Base-by-base conservation (phyloP, 225 moss, liverwort and hornwort genomes). In the Lunularia cruciata region DNA sequence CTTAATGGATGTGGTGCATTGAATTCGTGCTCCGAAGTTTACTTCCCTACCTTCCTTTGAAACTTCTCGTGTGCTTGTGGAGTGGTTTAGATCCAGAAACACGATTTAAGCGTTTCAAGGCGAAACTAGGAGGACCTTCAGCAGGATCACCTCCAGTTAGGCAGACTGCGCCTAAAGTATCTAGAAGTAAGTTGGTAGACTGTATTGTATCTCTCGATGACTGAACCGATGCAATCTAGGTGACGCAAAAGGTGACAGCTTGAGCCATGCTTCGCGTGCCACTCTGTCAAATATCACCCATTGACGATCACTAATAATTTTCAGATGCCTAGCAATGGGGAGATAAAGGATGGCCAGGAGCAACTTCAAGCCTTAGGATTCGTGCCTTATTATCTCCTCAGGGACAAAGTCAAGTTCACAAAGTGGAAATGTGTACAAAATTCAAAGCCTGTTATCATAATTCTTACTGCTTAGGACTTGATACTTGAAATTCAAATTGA, bases 71-170 rank as follows among this genome's bases (percentile, higher is more conserved):
- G 27, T 64, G 15, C 28, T 31, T 34, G 16, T 71, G 71, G 57
- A 6, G 31, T 62, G 39, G 11, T 31, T 26, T 36, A 80, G 80
- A 84, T 77, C 74, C 84, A 63, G 73, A 72, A 58, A 40, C 51
- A 34, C 70, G 80, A 57, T 76, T 80, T 46, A 76, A 65, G 63
- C 73, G 73, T 31, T 84, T 84, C 74, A 80, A 45, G 57, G 83
- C 71, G 37, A 84, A 60, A 64, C 51, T 62, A 31, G 69, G 64
- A 67, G 77, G 74, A 33, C 71, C 46, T 31, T 46, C 63, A 30
- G 14, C 57, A 22, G 14, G 40, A 34, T 72, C 54, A 37, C 19
- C 49, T 48, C 28, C 45, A 3, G 43, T 65, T 10, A 64, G 37
- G 16, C 68, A 63, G 12, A 35, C 54, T 23, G 76, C 76, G n/a